Percentiles rank a stretch among this genome's conserved stretches.
Conservation (phyloP, 768 basidiomycete species). For the Calocybe cyanea region DNA sequence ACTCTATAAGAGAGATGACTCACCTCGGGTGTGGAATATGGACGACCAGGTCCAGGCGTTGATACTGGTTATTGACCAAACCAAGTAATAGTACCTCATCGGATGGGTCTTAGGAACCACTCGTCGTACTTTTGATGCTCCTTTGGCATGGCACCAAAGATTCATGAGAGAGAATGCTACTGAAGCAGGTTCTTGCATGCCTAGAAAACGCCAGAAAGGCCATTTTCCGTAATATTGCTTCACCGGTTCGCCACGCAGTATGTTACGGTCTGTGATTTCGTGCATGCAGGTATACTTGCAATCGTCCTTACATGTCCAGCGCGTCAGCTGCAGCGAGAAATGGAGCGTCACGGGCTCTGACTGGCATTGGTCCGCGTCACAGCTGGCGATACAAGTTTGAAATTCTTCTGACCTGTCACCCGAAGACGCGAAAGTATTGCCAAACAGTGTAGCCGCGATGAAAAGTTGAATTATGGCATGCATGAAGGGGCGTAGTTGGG, state of each 20-base stretch:
- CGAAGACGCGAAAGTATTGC: slow-evolving; percentile 42
- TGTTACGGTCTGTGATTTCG: slow-evolving; percentile 56
- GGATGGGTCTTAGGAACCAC: slow-evolving; percentile 56
- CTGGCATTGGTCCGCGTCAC: slow-evolving; percentile 38
- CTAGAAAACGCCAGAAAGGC: slow-evolving; percentile 88
- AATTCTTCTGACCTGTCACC: slow-evolving; percentile 61
- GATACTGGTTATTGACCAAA: slow-evolving; percentile 66
- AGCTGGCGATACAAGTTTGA: slow-evolving; percentile 45
- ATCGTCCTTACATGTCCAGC: slow-evolving; percentile 87
- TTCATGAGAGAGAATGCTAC: slow-evolving; percentile 90
- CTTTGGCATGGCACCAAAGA: slow-evolving; percentile 67
- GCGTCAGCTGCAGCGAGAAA: slow-evolving; percentile 57
- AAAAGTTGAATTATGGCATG: slow-evolving; percentile 1
- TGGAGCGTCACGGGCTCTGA: slow-evolving; percentile 32
- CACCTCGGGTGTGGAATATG: slow-evolving; percentile 91
- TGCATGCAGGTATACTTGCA: slow-evolving; percentile 93
- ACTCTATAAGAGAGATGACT: slow-evolving; percentile 19
- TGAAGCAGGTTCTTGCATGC: slow-evolving; percentile 93
- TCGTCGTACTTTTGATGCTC: slow-evolving; percentile 44
- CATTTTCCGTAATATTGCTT: slow-evolving; percentile 95
- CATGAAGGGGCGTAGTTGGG: slow-evolving; percentile 1
- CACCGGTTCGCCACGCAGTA: slow-evolving; percentile 36
- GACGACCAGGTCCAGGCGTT: slow-evolving; percentile 93
- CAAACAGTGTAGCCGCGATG: slow-evolving; percentile 2
- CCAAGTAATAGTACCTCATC: slow-evolving; percentile 63